Percentiles rank a stretch among this genome's conserved stretches.
These are phyloP conservation scores for Myxozyma melibiosi DNA, from an alignment of 805 yeast genomes.

Conservation along the genomic window DNA sequence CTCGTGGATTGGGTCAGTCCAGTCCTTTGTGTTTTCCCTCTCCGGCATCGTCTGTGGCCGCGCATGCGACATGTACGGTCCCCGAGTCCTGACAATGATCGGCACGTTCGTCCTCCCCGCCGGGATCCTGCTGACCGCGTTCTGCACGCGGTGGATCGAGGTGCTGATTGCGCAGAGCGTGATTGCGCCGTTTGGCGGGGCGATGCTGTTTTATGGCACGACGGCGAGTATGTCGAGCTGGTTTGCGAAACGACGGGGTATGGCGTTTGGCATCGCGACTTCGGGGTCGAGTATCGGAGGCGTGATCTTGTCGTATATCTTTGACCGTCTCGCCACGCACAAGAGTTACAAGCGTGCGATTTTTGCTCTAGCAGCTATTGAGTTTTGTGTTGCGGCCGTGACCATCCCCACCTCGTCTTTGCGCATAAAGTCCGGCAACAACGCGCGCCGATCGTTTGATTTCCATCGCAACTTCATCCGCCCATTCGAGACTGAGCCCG, in stretches of 20 bases:
- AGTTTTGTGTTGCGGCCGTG: slow-evolving; percentile 3
- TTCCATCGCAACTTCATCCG: slow-evolving; percentile 15
- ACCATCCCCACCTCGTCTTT: slow-evolving; percentile 4
- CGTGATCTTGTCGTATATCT: slow-evolving; percentile 50
- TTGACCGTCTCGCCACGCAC: slow-evolving; percentile 38
- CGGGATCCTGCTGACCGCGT: slow-evolving; percentile 3
- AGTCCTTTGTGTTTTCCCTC: slow-evolving; percentile 11
- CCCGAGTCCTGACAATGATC: slow-evolving; percentile 13
- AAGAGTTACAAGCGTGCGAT: not conserved
- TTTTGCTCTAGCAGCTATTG: not conserved
- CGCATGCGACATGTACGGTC: slow-evolving; percentile 24
- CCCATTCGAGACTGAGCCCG: slow-evolving; percentile 37
- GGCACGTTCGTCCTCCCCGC: slow-evolving; percentile 8
- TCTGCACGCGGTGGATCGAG: slow-evolving; percentile 1
- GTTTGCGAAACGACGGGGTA: slow-evolving; percentile 48
- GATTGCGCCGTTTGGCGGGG: slow-evolving; percentile 3
- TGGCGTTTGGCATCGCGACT: slow-evolving; percentile 52
- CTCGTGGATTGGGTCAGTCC: slow-evolving; percentile 24
- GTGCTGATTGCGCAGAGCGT: slow-evolving; percentile 2
- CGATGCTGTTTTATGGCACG: slow-evolving; percentile 9
- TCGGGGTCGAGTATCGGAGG: slow-evolving; percentile 58
- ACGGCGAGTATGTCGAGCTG: slow-evolving; percentile 44
- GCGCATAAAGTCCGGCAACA: not conserved
- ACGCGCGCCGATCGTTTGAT: not conserved
- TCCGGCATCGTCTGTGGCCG: slow-evolving; percentile 19